phyloP scores from a whole-genome alignment of 495 filamentous ascomycete species.

The Lasiosphaeriaceae sp. region DNA sequence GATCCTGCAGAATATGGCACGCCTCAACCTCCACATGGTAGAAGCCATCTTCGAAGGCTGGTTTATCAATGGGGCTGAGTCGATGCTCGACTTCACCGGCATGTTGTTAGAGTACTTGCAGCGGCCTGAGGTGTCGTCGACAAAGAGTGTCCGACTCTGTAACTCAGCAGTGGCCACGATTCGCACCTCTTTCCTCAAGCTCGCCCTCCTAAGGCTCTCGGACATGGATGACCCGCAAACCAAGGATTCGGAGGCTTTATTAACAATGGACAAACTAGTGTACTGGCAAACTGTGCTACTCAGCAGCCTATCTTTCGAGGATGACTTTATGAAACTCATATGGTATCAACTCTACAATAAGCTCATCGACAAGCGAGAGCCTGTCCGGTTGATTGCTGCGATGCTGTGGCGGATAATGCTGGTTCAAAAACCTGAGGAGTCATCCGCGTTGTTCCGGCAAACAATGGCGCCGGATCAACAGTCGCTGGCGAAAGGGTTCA shows the following conservation, averaged over 20 bases:
- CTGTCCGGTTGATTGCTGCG: conserved; percentile 72
- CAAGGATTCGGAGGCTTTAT: conserved; percentile 53
- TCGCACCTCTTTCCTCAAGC: conserved; percentile 66
- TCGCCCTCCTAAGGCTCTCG: conserved; percentile 75
- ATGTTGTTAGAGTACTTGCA: conserved; percentile 82
- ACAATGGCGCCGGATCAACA: conserved; percentile 65
- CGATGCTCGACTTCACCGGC: conserved; percentile 83
- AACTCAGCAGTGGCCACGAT: conserved; percentile 73
- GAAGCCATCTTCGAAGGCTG: conserved; percentile 94
- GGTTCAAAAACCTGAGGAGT: conserved; percentile 89
- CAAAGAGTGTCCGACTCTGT: conserved; percentile 87
- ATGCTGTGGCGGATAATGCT: conserved; percentile 86
- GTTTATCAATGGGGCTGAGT: conserved; percentile 82
- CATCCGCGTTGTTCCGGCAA: conserved; percentile 64
- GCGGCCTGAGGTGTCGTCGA: conserved; percentile 69
- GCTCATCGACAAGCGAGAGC: conserved; percentile 58
- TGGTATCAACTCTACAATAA: conserved; percentile 89
- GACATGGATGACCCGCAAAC: conserved; percentile 66
- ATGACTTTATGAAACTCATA: conserved; percentile 72
- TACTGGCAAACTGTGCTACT: conserved; percentile 95
- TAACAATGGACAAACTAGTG: conserved; percentile 74
- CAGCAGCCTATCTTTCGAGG: conserved; percentile 67
- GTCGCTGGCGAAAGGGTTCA: conserved; percentile 71
- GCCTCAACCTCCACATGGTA: conserved; percentile 71
- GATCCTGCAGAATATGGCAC: conserved; percentile 77